phyloP scores from a whole-genome alignment of 768 basidiomycete species.

The Boletales sp. region DNA sequence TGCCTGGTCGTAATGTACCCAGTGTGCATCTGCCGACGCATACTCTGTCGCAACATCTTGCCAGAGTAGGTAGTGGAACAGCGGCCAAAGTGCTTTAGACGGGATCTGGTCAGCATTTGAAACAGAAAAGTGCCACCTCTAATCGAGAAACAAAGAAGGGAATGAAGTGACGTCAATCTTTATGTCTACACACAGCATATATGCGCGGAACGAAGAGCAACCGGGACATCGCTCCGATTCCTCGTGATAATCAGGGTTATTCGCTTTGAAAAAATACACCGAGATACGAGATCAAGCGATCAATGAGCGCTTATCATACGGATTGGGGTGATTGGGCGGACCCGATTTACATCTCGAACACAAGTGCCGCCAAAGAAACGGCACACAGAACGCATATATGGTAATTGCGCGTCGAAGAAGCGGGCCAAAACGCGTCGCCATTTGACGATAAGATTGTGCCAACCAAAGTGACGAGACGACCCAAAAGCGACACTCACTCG shows the following conservation, averaged over 20 bases:
- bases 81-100: conserved; percentile 82
- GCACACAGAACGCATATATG: conserved; percentile 7
- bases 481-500: conserved; percentile 55
- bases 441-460: conserved; percentile 7
- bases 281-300: conserved; percentile 8
- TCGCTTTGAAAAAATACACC: background rate
- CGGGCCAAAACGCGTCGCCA: background rate
- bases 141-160: background rate
- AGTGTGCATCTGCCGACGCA: conserved; percentile 79
- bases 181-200: background rate
- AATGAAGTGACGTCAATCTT: background rate
- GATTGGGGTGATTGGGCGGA: background rate
- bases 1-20: conserved; percentile 38
- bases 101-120: conserved; percentile 6
- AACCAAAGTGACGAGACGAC: background rate
- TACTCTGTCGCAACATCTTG: conserved; percentile 92
- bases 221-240: background rate
- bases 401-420: conserved; percentile 5
- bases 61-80: conserved; percentile 98
- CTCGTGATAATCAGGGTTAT: background rate
- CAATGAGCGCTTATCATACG: background rate
- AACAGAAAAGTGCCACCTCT: background rate
- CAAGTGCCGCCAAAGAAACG: conserved; percentile 1
- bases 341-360: background rate
- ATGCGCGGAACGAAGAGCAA: background rate